phyloP scores from a whole-genome alignment of 2,329 filamentous ascomycete species.

The Pseudocercospora fuligena region DNA sequence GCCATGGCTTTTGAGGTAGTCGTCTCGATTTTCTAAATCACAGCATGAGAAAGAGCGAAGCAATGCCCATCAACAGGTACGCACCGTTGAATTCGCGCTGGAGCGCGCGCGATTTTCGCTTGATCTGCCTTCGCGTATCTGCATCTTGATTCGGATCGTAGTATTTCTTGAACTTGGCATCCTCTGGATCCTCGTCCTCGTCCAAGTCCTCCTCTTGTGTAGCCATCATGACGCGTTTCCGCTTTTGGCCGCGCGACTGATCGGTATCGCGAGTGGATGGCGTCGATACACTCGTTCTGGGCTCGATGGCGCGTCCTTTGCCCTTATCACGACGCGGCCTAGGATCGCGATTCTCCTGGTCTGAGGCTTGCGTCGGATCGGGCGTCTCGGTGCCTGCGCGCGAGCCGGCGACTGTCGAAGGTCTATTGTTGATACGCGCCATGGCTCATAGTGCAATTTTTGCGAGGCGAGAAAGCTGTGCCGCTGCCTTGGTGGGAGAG shows the following conservation, averaged over 20 bases:
- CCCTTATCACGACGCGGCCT: constrained; percentile 47
- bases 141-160: constrained; percentile 86
- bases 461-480: neutral
- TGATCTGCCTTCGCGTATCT: constrained; percentile 72
- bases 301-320: constrained; percentile 19
- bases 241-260: constrained; percentile 29
- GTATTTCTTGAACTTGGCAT: constrained; percentile 44
- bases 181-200: constrained; percentile 33
- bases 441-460: constrained; percentile 20
- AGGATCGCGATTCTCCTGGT: constrained; percentile 50
- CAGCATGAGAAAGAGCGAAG: constrained; percentile 34
- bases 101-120: constrained; percentile 72
- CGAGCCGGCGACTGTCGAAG: constrained; percentile 24
- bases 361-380: constrained; percentile 37
- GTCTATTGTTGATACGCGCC: constrained; percentile 31
- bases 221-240: constrained; percentile 23
- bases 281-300: constrained; percentile 39
- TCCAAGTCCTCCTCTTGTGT: constrained; percentile 28
- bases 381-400: constrained; percentile 25
- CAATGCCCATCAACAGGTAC: neutral
- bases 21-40: constrained; percentile 68
- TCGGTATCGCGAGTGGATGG: constrained; percentile 42
- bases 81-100: constrained; percentile 63
- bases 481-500: neutral
- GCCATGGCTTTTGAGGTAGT: constrained; percentile 68